Evolutionary conservation across 331 rosid genomes (phyloP).

Genomic region (Telfairia occidentalis): DNA sequence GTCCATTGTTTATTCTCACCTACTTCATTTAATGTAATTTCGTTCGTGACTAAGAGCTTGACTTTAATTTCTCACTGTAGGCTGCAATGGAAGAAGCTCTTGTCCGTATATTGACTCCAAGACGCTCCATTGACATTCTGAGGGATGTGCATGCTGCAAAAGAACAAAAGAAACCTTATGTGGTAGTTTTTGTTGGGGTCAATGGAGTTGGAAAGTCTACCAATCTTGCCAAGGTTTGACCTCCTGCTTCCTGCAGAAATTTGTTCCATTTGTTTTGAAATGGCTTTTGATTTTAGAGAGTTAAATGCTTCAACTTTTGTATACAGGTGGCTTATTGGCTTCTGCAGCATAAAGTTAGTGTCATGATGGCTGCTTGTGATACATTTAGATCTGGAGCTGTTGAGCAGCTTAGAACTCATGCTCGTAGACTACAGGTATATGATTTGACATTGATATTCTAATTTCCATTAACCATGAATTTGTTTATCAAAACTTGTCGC

Average conservation of each 20-base stretch:
- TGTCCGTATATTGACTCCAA: conserved; percentile 85
- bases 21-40: background rate
- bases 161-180: conserved; percentile 94
- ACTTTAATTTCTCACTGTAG: conserved; percentile 28
- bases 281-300: background rate
- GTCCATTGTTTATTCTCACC: background rate
- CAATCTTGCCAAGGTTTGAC: conserved; percentile 81
- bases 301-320: background rate
- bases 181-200: conserved; percentile 95
- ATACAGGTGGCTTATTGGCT: conserved; percentile 98
- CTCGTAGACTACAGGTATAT: conserved; percentile 89
- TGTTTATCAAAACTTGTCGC: background rate
- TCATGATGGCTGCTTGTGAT: conserved; percentile 99
- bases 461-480: background rate
- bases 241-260: background rate
- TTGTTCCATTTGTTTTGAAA: background rate
- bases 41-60: background rate
- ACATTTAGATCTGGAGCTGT: conserved; percentile 98
- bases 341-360: conserved; percentile 64
- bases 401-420: conserved; percentile 97
- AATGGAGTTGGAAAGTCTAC: conserved; percentile 99
- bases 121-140: conserved; percentile 86
- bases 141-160: conserved; percentile 94
- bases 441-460: background rate
- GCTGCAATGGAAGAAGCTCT: conserved; percentile 98